Base-by-base conservation (phyloP, 2,329 filamentous ascomycete genomes). In the Hawksworthiomyces lignivorus region DNA sequence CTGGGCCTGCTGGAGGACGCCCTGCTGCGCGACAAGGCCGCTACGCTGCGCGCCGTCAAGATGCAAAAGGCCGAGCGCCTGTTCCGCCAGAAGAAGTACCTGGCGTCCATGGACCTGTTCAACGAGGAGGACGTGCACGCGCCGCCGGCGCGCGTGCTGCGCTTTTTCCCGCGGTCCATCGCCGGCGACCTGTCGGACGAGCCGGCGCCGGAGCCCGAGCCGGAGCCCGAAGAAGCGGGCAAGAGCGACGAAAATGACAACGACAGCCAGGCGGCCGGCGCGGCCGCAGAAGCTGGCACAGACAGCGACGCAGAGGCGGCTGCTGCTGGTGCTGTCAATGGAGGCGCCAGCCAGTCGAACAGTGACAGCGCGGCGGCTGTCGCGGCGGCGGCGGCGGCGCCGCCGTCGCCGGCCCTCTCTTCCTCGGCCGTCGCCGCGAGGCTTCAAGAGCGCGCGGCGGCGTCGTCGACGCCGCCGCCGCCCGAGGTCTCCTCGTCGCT, bases 1-100 rank as follows among this genome's bases (percentile, higher is more conserved):
- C 68, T 97, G 7, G 73, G 76, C 36, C 88, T 96, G 80, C 75
- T 98, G 1, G 92, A 98, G 62, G 90, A 95, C 61, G 94, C 90
- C 0, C 67, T 98, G 18, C 69, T 98, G 18, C 77, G 79, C 35
- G 79, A 94, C 61, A 98, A 98, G 62, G 71, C 73, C 8, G 81
- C 83, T 37, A 82, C 85, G 9, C 71, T 95, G 46, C 77, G 89
- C 21, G 84, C 94, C 53, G 81, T 94, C 53, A 94, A 90, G 64
- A 92, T 94, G 67, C 74, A 84, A 51, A 98, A 98, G 59, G 92
- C 90, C 0, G 87, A 94, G 58, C 67, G 72, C 12, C 67, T 97
- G 5, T 98, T 98, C 54, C 79, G 80, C 45, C 71, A 85, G 51
- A 84, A 81, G 52, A 94, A 84, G 57, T 98, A 89, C 56, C 76